Evolutionary conservation across 2,329 filamentous ascomycete genomes (phyloP).

Genomic region (Arachnopeziza araneosa): DNA sequence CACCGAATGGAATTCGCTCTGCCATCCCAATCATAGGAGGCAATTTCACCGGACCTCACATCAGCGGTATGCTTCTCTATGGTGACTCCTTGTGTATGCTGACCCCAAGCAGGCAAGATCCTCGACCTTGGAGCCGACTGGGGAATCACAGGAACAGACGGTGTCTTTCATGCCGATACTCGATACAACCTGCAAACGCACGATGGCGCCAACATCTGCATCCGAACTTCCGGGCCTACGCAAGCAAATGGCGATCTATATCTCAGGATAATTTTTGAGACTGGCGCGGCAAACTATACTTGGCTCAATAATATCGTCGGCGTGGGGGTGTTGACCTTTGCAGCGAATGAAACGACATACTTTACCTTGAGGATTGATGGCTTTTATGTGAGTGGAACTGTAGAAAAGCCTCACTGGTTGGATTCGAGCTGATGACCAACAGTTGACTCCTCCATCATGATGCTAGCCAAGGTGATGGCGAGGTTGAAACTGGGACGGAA

Average conservation of each 20-base stretch:
- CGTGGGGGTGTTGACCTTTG: slow-evolving; percentile 2
- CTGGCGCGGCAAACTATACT: slow-evolving; percentile 4
- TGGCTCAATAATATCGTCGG: slow-evolving; percentile 10
- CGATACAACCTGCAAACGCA: slow-evolving; percentile 2
- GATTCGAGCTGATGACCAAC: neutral
- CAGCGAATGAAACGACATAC: neutral
- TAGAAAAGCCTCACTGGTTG: neutral
- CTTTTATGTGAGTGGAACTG: neutral
- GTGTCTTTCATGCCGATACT: slow-evolving; percentile 5
- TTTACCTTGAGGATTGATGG: neutral
- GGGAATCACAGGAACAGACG: neutral
- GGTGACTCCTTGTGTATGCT: neutral
- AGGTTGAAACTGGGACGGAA: neutral
- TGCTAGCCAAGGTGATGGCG: neutral
- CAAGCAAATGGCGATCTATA: neutral
- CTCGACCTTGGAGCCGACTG: slow-evolving; percentile 8
- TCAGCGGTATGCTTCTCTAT: neutral
- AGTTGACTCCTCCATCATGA: neutral
- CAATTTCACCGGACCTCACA: neutral
- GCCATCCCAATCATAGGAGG: neutral
- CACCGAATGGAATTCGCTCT: neutral
- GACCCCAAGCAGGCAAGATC: slow-evolving; percentile 1
- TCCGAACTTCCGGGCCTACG: slow-evolving; percentile 1
- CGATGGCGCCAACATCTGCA: slow-evolving; percentile 10
- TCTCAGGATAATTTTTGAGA: slow-evolving; percentile 4